These are phyloP conservation scores for Madurella mycetomatis DNA, from an alignment of 2,329 filamentous ascomycete species.

Conservation along the genomic window DNA sequence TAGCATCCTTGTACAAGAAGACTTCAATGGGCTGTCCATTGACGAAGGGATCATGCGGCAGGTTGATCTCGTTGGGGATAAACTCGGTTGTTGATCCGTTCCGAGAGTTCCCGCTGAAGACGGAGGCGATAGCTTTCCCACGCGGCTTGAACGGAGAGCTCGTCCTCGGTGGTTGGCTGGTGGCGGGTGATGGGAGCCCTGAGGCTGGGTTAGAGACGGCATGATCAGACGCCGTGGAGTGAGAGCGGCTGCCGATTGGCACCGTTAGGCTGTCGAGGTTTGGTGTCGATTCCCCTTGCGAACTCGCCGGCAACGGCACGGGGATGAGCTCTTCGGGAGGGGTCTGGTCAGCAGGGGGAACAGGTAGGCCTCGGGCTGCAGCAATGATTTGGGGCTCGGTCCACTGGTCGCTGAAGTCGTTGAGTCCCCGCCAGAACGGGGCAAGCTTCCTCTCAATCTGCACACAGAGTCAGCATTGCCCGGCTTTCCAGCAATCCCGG, in stretches of 20 bases:
- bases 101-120: constrained; percentile 68
- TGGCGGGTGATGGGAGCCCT: constrained; percentile 54
- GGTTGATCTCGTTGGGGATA: constrained; percentile 68
- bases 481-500: neutral
- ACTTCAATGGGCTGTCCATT: constrained; percentile 94
- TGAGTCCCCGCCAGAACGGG: constrained; percentile 91
- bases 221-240: constrained; percentile 72
- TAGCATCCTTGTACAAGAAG: constrained; percentile 84
- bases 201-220: constrained; percentile 59
- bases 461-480: constrained; percentile 16
- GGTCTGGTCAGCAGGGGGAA: constrained; percentile 79
- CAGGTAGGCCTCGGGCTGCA: constrained; percentile 74
- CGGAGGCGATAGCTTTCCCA: constrained; percentile 82
- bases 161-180: constrained; percentile 42
- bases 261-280: constrained; percentile 71
- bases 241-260: constrained; percentile 70
- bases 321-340: constrained; percentile 62
- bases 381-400: constrained; percentile 93
- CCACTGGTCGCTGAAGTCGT: constrained; percentile 86
- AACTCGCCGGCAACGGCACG: constrained; percentile 41
- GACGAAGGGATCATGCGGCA: constrained; percentile 79
- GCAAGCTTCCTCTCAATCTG: constrained; percentile 90
- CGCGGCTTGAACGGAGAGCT: constrained; percentile 69
- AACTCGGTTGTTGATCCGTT: constrained; percentile 70
- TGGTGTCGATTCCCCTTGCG: constrained; percentile 50